Base-by-base conservation (phyloP, 108 stramenopile genomes). In the Cyclotella choctawhatcheeana region DNA sequence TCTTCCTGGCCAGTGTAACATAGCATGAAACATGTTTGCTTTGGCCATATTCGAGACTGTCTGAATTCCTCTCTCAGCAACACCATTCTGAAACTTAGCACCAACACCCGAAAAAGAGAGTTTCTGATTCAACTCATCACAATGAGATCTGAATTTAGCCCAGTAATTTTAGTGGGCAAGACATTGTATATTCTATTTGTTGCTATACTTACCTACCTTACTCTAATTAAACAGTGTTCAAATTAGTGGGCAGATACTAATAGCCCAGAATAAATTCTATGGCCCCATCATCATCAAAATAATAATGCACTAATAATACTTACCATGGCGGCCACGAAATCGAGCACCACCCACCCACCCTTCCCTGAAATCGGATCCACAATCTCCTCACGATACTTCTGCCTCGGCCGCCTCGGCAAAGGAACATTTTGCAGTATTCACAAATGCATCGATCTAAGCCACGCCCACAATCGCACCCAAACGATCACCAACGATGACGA, bases 341-440 rank as follows among this genome's bases (percentile, higher is more conserved):
- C n/a, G n/a, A n/a, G n/a, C n/a, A n/a, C 71, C 24, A 18, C 25
- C 25, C 63, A 47, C 44, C 69, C 76, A 4, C 79, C 79, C 34
- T 93, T 93, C 68, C 92, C 92, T 31, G 71, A 76, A 20, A 58
- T 84, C 7, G 92, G 92, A 14, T 78, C 83, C 22, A 76, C 58
- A 5, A 67, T 58, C 32, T 74, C 69, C 40, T 62, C 29, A 13
- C 29, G 59, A 44, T 94, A 83, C 69, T 94, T 94, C 62, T 86
- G 83, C 47, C 56, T 94, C 12, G 91, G 91, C n/a, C 63, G 73
- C 44, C 64, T 94, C 16, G 93, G 93, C 6, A 87, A 84, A 50
- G 93, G 93, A 22, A 94, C 93, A 6, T 94, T 94, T 76, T 90
- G 91, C 47, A 86, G 88, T 71, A 92, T 94, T 64, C 90, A 90